Evolutionary conservation across 1,284 basidiomycete genomes (phyloP), one percentile per base, ranked within the genome.

Genomic region (Fomitopsis palustris): DNA sequence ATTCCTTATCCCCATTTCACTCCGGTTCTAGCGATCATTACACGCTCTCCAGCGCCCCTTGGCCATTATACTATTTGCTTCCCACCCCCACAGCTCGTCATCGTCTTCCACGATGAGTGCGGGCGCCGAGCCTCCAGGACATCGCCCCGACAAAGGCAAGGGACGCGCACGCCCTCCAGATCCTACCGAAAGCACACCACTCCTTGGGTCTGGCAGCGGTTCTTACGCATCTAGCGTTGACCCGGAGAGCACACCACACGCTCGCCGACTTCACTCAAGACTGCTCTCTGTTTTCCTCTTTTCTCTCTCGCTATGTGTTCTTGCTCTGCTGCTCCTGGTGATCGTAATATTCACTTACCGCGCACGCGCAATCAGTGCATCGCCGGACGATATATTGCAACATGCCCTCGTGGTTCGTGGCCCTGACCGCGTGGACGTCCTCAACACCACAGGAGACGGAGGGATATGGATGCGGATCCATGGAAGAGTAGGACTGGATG

Each of bases 341-440:
- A 62, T 87, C 27, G 70, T 90, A 8, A 82, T 81, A 6, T 88
- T 82, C 74, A 83, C 85, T 1, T 90, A 88, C 65, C 81, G 83
- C 31, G 76, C 86, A 17, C 78, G 78, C 42, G 80, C 82, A 1
- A 78, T 82, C 10, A 70, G 73, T 57, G 65, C 84, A n/a, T 80
- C 83, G 2, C 77, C 83, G 9, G 80, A 88, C 60, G 81, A 84
- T 60, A 71, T 89, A 56, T 67, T 90, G 42, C 72, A 82, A 38
- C 73, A 78, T 21, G 81, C 81, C n/a, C 67, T 91, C 9, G 76
- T 82, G 9, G 72, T 88, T 43, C 70, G 76, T 52, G 87, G 87
- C 0, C 88, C 89, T 2, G 80, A 85, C 63, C 73, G 75, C 21
- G 71, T 90, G 47, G 77, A 85, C 61, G 78, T 91, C 1, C 71